Evolutionary conservation across 2,329 filamentous ascomycete species (phyloP).

Genomic region (Hymenoscyphus fructigenus): DNA sequence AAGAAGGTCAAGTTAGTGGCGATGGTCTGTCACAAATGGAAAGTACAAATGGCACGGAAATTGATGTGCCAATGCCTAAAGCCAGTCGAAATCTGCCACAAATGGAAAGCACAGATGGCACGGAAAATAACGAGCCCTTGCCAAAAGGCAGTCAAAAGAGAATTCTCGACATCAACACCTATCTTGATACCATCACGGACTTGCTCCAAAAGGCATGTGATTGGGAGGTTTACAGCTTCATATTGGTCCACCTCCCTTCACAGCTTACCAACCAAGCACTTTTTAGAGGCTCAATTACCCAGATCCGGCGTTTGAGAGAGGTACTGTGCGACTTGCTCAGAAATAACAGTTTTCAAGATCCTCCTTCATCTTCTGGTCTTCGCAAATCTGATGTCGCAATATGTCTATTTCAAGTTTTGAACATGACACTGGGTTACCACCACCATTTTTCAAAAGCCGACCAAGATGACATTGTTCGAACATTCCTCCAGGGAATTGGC

Average conservation of each 20-base stretch:
- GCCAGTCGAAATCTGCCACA: background rate
- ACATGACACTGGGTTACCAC: slow-evolving; percentile 88
- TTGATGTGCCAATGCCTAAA: background rate
- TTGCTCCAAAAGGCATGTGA: slow-evolving; percentile 73
- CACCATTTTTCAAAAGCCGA: slow-evolving; percentile 79
- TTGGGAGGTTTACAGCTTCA: slow-evolving; percentile 92
- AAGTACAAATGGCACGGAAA: background rate
- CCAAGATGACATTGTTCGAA: slow-evolving; percentile 83
- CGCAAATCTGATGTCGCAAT: slow-evolving; percentile 87
- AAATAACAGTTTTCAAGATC: slow-evolving; percentile 74
- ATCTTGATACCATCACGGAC: slow-evolving; percentile 75
- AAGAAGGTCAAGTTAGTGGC: background rate
- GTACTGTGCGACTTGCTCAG: slow-evolving; percentile 82
- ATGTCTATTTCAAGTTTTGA: slow-evolving; percentile 82
- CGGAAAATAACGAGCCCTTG: background rate
- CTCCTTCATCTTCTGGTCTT: slow-evolving; percentile 73
- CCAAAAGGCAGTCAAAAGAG: slow-evolving; percentile 8
- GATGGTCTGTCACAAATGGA: background rate
- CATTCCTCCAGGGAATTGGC: slow-evolving; percentile 82
- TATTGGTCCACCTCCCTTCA: slow-evolving; percentile 79
- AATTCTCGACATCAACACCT: slow-evolving; percentile 41
- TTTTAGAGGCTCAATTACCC: slow-evolving; percentile 70
- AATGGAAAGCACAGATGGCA: background rate
- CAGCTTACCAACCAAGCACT: slow-evolving; percentile 89
- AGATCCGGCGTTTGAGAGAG: slow-evolving; percentile 73